Evolutionary conservation across 1,139 yeast species (phyloP), one percentile per base, ranked within the genome.

Genomic region (Lodderomyces theae): DNA sequence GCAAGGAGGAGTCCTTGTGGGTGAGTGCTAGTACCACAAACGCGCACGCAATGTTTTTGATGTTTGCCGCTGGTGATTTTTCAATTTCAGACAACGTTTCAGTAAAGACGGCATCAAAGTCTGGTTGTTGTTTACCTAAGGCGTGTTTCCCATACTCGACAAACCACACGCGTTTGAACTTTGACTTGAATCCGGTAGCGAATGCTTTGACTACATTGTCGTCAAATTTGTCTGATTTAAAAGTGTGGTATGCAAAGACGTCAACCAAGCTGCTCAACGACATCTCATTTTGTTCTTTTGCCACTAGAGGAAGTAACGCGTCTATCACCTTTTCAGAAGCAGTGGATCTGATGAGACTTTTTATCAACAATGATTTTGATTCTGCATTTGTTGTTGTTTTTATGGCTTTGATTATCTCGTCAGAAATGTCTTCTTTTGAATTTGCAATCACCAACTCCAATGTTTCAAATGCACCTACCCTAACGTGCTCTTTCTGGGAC

Each of bases 231-330:
- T 51, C 37, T 16, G 31, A 15, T 17, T 19, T 36, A 19, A 40
- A 36, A 7, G 41, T 38, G 50, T 75, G 82, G 19, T 51, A 50
- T 38, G 74, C 69, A 46, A 77, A 75, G 0, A 80, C 69, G n/a
- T 63, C 59, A n/a, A 83, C 64, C 46, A 80, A 66, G 5, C 69
- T 64, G 2, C 64, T 48, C 38, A 88, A 67, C 0, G 87, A 79
- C 1, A 51, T 33, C 56, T 92, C 97, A 51, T 88, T 87, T 40
- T 80, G 77, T 54, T 90, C 97, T 53, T 87, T 89, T 1, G 75
- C 51, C 7, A 84, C 68, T 13, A 80, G 62, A 1, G 84, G 72
- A 2, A 72, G 49, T 28, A 88, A 54, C 0, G 64, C 68, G 2
- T 63, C 54, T 1, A 78, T 60, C 10, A 82, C 60, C 23, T 63